Conservation (phyloP, 1,284 basidiomycete genomes). For the Coniferiporia sulphurascens region DNA sequence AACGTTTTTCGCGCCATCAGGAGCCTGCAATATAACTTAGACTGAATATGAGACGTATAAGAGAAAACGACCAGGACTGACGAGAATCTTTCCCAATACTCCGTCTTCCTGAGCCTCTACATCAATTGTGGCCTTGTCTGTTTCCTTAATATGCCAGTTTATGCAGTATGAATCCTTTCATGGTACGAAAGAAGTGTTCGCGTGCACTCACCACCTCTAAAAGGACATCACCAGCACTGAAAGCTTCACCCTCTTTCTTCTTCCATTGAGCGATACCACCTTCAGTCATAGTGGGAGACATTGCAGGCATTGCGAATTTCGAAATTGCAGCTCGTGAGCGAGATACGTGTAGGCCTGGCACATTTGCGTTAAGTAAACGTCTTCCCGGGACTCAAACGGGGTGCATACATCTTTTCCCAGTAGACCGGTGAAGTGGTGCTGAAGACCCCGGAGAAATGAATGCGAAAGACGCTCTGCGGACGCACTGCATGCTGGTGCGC, state of each 20-base stretch:
- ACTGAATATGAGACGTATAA: background rate
- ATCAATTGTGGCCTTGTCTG: conserved; percentile 98
- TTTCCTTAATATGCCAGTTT: conserved; percentile 62
- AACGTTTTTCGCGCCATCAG: conserved; percentile 82
- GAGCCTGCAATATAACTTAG: conserved; percentile 43
- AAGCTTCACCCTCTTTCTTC: conserved; percentile 83
- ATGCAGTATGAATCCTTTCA: conserved; percentile 12
- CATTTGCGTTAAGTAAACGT: background rate
- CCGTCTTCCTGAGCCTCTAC: conserved; percentile 99
- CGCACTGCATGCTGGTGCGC: background rate
- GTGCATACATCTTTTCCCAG: background rate
- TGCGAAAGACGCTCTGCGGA: background rate
- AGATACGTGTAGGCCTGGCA: conserved; percentile 55
- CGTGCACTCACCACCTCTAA: conserved; percentile 79
- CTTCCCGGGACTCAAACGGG: background rate
- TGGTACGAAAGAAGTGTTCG: background rate
- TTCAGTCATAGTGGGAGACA: conserved; percentile 99
- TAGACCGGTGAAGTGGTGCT: too few species aligned
- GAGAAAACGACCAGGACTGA: conserved; percentile 32
- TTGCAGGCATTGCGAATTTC: conserved; percentile 84
- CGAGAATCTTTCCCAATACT: conserved; percentile 88
- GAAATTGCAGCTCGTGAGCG: conserved; percentile 55
- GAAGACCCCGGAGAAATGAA: background rate
- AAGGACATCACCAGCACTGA: conserved; percentile 83
- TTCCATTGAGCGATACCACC: conserved; percentile 94